Conservation (phyloP, 2,329 filamentous ascomycete species). For the Colletotrichum agaves region DNA sequence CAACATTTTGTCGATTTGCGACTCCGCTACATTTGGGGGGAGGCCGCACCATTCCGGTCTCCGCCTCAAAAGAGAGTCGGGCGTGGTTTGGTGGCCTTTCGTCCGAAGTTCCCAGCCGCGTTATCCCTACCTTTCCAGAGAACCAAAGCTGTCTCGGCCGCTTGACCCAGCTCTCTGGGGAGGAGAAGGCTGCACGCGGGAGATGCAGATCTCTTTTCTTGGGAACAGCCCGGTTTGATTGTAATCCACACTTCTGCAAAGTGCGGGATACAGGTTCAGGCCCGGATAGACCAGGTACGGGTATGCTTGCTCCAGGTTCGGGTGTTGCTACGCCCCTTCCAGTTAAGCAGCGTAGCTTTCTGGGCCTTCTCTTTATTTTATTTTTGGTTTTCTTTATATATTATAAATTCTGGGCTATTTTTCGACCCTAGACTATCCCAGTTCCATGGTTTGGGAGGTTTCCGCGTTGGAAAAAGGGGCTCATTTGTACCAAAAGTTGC, state of each 20-base stretch:
- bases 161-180: constrained; percentile 17
- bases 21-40: neutral
- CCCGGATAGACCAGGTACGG: neutral
- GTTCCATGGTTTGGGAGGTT: constrained; percentile 20
- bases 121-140: constrained; percentile 13
- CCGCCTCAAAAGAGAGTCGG: neutral
- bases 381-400: no score
- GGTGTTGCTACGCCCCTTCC: constrained; percentile 9
- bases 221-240: constrained; percentile 4
- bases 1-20: neutral
- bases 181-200: constrained; percentile 11
- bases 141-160: constrained; percentile 1
- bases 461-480: constrained; percentile 18
- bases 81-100: neutral
- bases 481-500: neutral
- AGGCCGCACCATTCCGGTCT: neutral
- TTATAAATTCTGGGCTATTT: neutral
- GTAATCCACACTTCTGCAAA: neutral
- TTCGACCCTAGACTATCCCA: constrained; percentile 19
- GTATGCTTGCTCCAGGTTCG: constrained; percentile 14
- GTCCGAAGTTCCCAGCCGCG: neutral
- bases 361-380: constrained; percentile 20
- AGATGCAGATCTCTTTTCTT: constrained; percentile 24
- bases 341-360: constrained; percentile 24
- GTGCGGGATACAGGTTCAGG: neutral